Percentiles rank a stretch among this genome's conserved stretches.
Evolutionary conservation across 805 yeast genomes (phyloP).

Genomic region (Myxozyma sirexii): DNA sequence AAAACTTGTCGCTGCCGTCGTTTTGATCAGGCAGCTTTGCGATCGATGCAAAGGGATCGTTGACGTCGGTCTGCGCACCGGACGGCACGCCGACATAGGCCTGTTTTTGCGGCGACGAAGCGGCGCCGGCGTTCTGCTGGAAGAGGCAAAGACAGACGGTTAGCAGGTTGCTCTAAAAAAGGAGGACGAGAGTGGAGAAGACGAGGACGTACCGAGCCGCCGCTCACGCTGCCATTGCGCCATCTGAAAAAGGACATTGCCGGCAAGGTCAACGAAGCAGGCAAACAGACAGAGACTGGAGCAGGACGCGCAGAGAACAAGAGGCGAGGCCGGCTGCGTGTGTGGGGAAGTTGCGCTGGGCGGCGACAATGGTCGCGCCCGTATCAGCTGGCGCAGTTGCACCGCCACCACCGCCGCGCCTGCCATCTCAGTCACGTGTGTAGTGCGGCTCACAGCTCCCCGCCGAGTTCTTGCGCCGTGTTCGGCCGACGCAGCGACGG

Average conservation of each 20-base stretch:
- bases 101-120: not conserved
- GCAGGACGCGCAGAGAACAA: not conserved
- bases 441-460: not conserved
- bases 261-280: not conserved
- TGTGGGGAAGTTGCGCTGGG: not conserved
- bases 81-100: not conserved
- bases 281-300: not conserved
- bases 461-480: too few relatives aligned
- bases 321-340: not conserved
- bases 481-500: too few relatives aligned
- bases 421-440: not conserved
- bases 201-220: conserved; percentile 6
- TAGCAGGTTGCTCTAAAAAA: not conserved
- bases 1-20: conserved; percentile 41
- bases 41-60: conserved; percentile 1
- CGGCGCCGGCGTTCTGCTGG: not conserved
- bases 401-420: conserved; percentile 1
- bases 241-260: conserved; percentile 30
- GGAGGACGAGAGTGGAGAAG: not conserved
- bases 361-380: conserved; percentile 1
- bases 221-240: conserved; percentile 24
- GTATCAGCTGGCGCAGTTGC: conserved; percentile 1
- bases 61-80: not conserved
- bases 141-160: not conserved
- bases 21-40: conserved; percentile 5